Evolutionary conservation across 1,139 yeast genomes (phyloP).

Genomic region (Meyerozyma sp.): DNA sequence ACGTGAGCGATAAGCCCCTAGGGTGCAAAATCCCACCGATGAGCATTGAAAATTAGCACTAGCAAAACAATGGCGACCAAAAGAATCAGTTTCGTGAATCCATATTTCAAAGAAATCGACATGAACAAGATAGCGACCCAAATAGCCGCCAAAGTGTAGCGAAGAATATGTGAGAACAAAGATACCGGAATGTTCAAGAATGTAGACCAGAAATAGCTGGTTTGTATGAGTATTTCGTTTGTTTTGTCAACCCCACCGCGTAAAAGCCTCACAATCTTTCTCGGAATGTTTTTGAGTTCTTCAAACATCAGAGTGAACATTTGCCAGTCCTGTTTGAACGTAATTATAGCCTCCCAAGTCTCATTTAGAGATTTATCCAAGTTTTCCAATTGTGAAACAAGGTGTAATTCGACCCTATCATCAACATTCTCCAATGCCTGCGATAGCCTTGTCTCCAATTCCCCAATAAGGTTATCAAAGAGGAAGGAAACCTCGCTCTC

Average conservation of each 20-base stretch:
- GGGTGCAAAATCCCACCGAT: no score
- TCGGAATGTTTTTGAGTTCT: background rate
- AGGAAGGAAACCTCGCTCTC: slow-evolving; percentile 5
- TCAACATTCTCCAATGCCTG: slow-evolving; percentile 2
- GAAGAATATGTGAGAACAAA: background rate
- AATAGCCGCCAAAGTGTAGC: background rate
- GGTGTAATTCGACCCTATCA: background rate
- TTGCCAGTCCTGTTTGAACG: background rate
- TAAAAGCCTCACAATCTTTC: background rate
- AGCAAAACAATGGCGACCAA: no score
- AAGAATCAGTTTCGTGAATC: no score
- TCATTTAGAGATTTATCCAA: background rate
- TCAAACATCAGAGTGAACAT: background rate
- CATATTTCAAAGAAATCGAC: background rate
- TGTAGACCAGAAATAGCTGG: background rate
- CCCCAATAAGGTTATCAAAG: slow-evolving; percentile 8
- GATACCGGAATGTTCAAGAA: background rate
- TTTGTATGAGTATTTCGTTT: background rate
- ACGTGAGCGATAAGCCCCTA: background rate
- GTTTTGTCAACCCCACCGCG: background rate
- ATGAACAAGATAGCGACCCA: background rate
- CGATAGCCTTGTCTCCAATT: slow-evolving; percentile 8
- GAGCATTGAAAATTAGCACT: no score
- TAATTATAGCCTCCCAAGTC: background rate
- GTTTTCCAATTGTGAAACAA: background rate